Evolutionary conservation across 176 grass and related monocot genomes (phyloP).

Genomic region (Cenchrus americanus): DNA sequence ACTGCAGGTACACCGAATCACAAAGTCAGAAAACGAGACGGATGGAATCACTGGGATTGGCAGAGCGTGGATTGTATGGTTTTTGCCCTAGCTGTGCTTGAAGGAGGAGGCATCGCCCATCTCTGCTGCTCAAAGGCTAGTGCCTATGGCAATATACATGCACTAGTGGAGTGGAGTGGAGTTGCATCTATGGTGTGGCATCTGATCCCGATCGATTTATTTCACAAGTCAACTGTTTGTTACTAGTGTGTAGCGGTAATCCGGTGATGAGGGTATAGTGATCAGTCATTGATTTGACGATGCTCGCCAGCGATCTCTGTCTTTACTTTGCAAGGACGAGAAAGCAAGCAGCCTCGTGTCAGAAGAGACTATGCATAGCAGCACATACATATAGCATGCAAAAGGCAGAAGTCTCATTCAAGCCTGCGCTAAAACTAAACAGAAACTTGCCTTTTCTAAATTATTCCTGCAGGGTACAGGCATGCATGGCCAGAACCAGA

Average conservation of each 20-base stretch:
- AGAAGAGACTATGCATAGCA: background rate
- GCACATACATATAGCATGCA: background rate
- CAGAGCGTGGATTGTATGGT: background rate
- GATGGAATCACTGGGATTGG: background rate
- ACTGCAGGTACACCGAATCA: background rate
- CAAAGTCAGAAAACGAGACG: background rate
- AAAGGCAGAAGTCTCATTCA: background rate
- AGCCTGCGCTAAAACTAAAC: too few species aligned
- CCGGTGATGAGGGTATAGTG: background rate
- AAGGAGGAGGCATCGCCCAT: background rate
- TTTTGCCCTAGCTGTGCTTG: background rate
- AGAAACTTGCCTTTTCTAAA: background rate
- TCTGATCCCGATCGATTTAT: background rate
- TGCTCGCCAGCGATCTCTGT: background rate
- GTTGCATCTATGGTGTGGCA: background rate
- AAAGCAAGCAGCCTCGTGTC: slow-evolving; percentile 18
- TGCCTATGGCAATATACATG: background rate
- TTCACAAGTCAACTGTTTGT: slow-evolving; percentile 2
- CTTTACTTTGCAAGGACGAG: background rate
- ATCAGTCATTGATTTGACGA: background rate
- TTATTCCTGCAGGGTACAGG: background rate
- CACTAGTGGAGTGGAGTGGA: background rate
- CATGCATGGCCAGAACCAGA: too few species aligned
- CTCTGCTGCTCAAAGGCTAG: background rate
- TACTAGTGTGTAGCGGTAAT: background rate